phyloP scores from a whole-genome alignment of 2,329 filamentous ascomycete genomes.

The Lachnum nothofagi region DNA sequence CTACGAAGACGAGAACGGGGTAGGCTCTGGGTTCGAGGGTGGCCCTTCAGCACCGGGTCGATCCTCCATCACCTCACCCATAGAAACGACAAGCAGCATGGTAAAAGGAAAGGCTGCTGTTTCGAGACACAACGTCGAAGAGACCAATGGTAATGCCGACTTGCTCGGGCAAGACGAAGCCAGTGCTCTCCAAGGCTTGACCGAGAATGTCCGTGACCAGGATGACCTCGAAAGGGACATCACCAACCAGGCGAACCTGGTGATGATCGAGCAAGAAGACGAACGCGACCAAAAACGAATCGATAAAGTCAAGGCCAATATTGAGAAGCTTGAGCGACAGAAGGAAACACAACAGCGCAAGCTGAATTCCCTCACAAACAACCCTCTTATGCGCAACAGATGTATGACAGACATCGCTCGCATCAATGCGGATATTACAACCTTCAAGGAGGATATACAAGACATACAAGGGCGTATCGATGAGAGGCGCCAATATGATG shows the following conservation, averaged over 20 bases:
- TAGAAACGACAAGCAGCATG: conserved; percentile 21
- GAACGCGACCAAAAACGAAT: conserved; percentile 59
- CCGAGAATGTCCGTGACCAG: conserved; percentile 72
- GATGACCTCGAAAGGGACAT: conserved; percentile 89
- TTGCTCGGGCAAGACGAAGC: conserved; percentile 27
- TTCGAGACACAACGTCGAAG: conserved; percentile 18
- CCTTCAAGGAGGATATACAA: conserved; percentile 65
- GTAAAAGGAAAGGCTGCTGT: conserved; percentile 21
- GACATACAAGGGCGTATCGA: conserved; percentile 80
- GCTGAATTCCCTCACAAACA: conserved; percentile 47
- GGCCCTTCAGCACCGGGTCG: conserved; percentile 1
- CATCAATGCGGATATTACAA: conserved; percentile 30
- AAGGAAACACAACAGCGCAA: conserved; percentile 55
- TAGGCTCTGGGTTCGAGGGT: not conserved
- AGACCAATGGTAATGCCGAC: conserved; percentile 9
- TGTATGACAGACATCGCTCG: conserved; percentile 35
- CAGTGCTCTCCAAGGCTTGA: conserved; percentile 50
- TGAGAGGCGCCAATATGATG: conserved; percentile 57
- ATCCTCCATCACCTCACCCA: conserved; percentile 13
- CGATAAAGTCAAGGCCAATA: conserved; percentile 49
- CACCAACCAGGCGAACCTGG: conserved; percentile 54
- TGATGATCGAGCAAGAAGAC: conserved; percentile 57
- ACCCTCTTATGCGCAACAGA: conserved; percentile 44
- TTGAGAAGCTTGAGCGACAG: conserved; percentile 58
- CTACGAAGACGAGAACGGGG: not conserved